These are phyloP conservation scores for Euphorbia peplus DNA, from an alignment of 345 rosid genomes.

Conservation along the genomic window DNA sequence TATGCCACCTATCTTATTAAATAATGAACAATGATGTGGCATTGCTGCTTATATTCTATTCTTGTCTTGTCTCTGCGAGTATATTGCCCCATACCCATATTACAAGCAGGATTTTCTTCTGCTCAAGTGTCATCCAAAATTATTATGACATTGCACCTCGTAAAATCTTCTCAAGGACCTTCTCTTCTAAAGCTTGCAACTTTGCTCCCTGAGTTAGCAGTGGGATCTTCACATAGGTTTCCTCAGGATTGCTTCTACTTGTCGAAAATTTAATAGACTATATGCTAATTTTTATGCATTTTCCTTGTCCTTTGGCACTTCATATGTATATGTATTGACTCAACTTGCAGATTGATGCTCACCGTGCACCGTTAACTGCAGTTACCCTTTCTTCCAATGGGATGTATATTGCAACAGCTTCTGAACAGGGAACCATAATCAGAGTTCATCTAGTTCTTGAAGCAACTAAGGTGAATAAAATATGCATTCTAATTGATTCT, in stretches of 20 bases:
- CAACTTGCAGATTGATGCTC: slow-evolving; percentile 81
- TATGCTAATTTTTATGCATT: background rate
- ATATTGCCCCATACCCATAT: background rate
- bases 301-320: background rate
- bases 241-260: background rate
- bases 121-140: background rate
- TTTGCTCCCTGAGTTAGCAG: background rate
- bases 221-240: background rate
- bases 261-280: slow-evolving; percentile 4
- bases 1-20: background rate
- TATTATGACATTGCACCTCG: background rate
- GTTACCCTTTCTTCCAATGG: slow-evolving; percentile 75
- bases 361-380: slow-evolving; percentile 78
- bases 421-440: slow-evolving; percentile 89
- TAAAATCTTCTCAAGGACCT: background rate
- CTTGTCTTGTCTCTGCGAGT: background rate
- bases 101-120: background rate
- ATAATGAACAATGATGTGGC: background rate
- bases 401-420: slow-evolving; percentile 84
- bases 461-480: slow-evolving; percentile 75
- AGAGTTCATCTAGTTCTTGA: slow-evolving; percentile 79
- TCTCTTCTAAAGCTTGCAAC: background rate
- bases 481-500: slow-evolving; percentile 7
- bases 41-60: background rate
- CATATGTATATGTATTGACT: slow-evolving; percentile 13